Evolutionary conservation across 805 yeast species (phyloP).

Genomic region (Cyberlindnera japonica): DNA sequence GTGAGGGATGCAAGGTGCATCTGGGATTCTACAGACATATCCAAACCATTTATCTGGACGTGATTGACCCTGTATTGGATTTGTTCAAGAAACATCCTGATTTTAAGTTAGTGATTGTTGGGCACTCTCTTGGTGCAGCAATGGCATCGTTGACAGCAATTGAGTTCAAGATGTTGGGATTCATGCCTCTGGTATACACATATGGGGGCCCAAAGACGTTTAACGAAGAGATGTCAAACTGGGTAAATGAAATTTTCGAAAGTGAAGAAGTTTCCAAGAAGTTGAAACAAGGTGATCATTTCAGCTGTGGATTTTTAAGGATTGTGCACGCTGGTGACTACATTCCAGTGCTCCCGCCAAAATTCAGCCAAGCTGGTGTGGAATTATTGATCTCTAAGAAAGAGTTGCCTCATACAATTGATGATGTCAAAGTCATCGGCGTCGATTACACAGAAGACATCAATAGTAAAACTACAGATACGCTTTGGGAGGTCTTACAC

Average conservation of each 20-base stretch:
- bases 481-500: slow-evolving; percentile 25
- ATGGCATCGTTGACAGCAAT: slow-evolving; percentile 59
- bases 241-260: slow-evolving; percentile 50
- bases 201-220: slow-evolving; percentile 70
- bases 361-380: slow-evolving; percentile 33
- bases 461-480: background rate
- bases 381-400: slow-evolving; percentile 32
- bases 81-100: slow-evolving; percentile 39
- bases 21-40: slow-evolving; percentile 56
- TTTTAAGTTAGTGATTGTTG: slow-evolving; percentile 52
- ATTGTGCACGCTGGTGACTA: slow-evolving; percentile 55
- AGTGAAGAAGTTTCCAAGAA: slow-evolving; percentile 29
- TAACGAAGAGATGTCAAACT: slow-evolving; percentile 44
- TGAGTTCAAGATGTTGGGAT: slow-evolving; percentile 56
- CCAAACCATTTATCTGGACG: slow-evolving; percentile 35
- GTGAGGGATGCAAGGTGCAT: slow-evolving; percentile 58
- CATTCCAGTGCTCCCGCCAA: slow-evolving; percentile 58
- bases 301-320: slow-evolving; percentile 43
- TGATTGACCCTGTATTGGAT: slow-evolving; percentile 29
- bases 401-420: slow-evolving; percentile 35
- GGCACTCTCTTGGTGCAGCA: slow-evolving; percentile 81
- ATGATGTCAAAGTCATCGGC: slow-evolving; percentile 18
- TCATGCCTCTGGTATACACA: slow-evolving; percentile 49
- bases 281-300: slow-evolving; percentile 15
- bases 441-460: background rate